Evolutionary conservation across 148 eudicot genomes (phyloP), one percentile per base, ranked within the genome.

Genomic region (Fagopyrum homotropicum): DNA sequence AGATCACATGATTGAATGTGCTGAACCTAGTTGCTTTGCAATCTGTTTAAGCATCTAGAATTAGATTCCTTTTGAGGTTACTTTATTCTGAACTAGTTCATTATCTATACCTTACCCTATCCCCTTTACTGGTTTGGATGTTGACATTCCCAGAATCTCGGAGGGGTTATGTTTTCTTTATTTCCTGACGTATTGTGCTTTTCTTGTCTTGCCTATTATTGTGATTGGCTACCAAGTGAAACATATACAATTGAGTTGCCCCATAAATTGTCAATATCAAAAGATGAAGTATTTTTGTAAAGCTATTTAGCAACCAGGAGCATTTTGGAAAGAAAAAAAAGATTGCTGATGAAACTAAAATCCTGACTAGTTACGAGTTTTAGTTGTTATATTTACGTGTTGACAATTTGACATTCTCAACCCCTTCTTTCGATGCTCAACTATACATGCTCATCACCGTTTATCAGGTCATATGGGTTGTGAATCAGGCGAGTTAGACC

Each of bases 391-490:
- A 64, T 26, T 64, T 40, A 10, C 9, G 29, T 54, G 59, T 4
- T 14, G 59, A 10, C 59, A 54, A 14, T 16, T 4, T 14, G 59
- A 10, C 59, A 54, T 15, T 16, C 19, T 16, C 17, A 68, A 10
- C 46, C 46, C 46, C 45, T 16, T 22, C 46, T 68, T 15, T 16
- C 44, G 73, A 50, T 78, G 75, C 11, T 71, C 69, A 54, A 49
- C 17, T 6, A 45, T 78, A 10, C 59, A 14, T 54, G 59, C 59
- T 54, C 59, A 19, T 54, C 76, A 61, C 46, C 45, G 30, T 51
- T 61, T 75, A 76, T 76, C 85, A 85, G 89, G 86, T 83, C 19
- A 54, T 12, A 78, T 81, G 86, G 84, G 80, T 66, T 22, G 75
- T 73, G 74, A 60, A 57, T 78, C 70, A 40, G 46, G 59, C 77